Evolutionary conservation across 495 filamentous ascomycete species (phyloP), one percentile per base, ranked within the genome.

Genomic region (Neurospora discreta): DNA sequence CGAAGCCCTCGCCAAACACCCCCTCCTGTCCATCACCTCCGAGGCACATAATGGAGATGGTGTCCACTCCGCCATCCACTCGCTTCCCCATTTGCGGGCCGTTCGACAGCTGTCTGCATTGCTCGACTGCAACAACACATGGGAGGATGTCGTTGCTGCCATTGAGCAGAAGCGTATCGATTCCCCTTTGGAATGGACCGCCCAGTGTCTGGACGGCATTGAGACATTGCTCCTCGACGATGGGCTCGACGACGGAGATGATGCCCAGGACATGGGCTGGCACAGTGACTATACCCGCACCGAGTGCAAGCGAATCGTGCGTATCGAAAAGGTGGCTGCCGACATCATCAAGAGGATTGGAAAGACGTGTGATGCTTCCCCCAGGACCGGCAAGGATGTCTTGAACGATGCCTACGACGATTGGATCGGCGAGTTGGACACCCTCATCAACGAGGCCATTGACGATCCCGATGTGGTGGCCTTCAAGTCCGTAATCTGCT

Each of bases 401-500:
- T 41, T 75, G 39, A 72, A 82, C 68, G 71, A 78, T 73, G 60
- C 75, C 58, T 75, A 84, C 72, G 81, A 79, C 60, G 52, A 75
- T 42, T 77, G 73, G 68, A 68, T 75, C 8, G 73, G 74, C 58
- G 68, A 80, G 23, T 84, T 83, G 41, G 78, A 79, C 26, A 69
- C 72, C 6, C 78, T 82, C 15, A 87, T 95, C 68, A 72, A 79
- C 38, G 77, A 77, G 15, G 85, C 87, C 0, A 81, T 92, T 58
- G 79, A 82, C 0, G 89, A 95, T 77, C 82, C 86, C 1, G 85
- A 89, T 16, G 91, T 97, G 38, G 92, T 88, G 8, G 94, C 87
- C 7, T 97, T 97, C 85, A 96, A 97, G 78, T 91, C 89, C 6
- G 88, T 94, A 39, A 85, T 97, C 68, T 96, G 93, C 78, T 96